These are phyloP conservation scores for Fusarium globosum DNA, from an alignment of 2,329 filamentous ascomycete genomes.

Conservation along the genomic window DNA sequence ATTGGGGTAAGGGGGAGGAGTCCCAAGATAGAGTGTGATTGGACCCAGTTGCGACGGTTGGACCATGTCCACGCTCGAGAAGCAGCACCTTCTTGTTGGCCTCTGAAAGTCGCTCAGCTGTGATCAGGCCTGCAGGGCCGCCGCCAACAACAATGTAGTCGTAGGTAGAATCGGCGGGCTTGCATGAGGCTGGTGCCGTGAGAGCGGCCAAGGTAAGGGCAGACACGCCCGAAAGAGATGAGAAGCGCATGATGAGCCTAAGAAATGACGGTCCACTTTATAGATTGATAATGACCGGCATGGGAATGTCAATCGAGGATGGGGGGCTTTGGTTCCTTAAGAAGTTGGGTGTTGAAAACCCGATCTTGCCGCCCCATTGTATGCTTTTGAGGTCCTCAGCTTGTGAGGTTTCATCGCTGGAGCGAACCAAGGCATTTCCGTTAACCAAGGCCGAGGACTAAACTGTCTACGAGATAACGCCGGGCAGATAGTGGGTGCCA, in stretches of 20 bases:
- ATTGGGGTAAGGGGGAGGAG: constrained; percentile 72
- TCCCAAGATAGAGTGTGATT: constrained; percentile 71
- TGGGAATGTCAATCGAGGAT: neutral
- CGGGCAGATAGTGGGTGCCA: neutral
- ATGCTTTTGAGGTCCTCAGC: neutral
- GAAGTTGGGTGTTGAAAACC: neutral
- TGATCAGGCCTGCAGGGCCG: constrained; percentile 42
- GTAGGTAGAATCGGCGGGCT: constrained; percentile 12
- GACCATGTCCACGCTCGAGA: constrained; percentile 67
- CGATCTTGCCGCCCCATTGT: neutral
- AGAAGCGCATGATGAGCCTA: constrained; percentile 6
- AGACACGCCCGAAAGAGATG: neutral
- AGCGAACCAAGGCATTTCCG: neutral
- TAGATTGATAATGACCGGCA: neutral
- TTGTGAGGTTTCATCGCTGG: neutral
- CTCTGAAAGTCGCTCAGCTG: constrained; percentile 62
- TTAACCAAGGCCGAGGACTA: neutral
- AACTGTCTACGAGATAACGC: neutral
- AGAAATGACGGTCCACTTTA: neutral
- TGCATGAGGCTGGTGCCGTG: neutral
- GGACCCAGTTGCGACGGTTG: constrained; percentile 71
- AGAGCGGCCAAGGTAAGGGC: neutral
- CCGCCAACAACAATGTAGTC: constrained; percentile 45
- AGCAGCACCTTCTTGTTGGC: constrained; percentile 73
- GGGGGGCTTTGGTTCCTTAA: neutral